phyloP scores from a whole-genome alignment of 192 early-diverging fungal species.

The Phlyctochytrium arcticum region DNA sequence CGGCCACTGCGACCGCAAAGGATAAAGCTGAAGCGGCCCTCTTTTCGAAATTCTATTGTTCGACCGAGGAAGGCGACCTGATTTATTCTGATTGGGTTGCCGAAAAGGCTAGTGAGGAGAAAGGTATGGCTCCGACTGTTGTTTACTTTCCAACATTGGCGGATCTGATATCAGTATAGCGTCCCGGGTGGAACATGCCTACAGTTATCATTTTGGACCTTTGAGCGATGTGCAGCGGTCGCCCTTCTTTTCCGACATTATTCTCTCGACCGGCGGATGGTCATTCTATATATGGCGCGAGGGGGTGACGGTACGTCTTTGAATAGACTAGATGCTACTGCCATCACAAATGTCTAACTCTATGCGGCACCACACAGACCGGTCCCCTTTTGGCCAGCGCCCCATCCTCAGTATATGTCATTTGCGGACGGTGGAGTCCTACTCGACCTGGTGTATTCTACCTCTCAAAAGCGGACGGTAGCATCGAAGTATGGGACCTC shows the following conservation, averaged over 20 bases:
- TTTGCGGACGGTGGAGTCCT: slow-evolving; percentile 57
- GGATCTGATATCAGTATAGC: slow-evolving; percentile 9
- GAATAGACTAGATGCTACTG: too few species aligned
- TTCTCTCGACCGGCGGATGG: slow-evolving; percentile 58
- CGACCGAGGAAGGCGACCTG: slow-evolving; percentile 63
- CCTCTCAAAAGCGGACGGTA: slow-evolving; percentile 54
- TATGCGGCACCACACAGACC: slow-evolving; percentile 25
- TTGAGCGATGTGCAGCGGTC: slow-evolving; percentile 57
- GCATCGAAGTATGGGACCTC: slow-evolving; percentile 60
- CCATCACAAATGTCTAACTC: too few species aligned
- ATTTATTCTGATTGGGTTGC: slow-evolving; percentile 57
- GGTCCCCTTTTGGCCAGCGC: slow-evolving; percentile 51
- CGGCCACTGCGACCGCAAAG: slow-evolving; percentile 10
- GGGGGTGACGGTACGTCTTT: slow-evolving; percentile 31
- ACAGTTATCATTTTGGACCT: slow-evolving; percentile 49
- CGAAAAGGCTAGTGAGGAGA: slow-evolving; percentile 57
- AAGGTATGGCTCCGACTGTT: slow-evolving; percentile 30
- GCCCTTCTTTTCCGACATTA: slow-evolving; percentile 59
- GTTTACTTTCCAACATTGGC: neutral
- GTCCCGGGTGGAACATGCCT: slow-evolving; percentile 50
- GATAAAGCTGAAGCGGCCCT: slow-evolving; percentile 21
- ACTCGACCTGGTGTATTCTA: slow-evolving; percentile 63
- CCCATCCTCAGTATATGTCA: slow-evolving; percentile 29
- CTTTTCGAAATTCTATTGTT: slow-evolving; percentile 52
- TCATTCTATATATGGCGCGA: slow-evolving; percentile 61